Evolutionary conservation across 2,329 filamentous ascomycete genomes (phyloP).

Genomic region (Hyphodiscus sp.): DNA sequence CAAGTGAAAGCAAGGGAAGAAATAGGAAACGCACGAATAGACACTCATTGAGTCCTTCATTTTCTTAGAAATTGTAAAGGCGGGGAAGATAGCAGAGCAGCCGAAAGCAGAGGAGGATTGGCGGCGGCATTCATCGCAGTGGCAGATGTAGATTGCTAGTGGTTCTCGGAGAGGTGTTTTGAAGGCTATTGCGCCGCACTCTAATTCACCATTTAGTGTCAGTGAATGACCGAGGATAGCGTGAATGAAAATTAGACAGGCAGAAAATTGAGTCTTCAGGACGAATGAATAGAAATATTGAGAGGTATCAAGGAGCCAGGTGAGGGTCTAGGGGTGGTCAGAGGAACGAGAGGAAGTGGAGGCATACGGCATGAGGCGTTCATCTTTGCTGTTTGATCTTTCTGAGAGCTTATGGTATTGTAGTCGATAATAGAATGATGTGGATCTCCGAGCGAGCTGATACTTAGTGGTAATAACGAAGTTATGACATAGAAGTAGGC

Average conservation of each 20-base stretch:
- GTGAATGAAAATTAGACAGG: slow-evolving; percentile 31
- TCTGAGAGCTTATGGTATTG: not conserved
- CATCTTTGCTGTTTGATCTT: slow-evolving; percentile 4
- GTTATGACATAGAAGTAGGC: too few relatives aligned
- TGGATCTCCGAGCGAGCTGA: not conserved
- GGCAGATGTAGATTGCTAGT: slow-evolving; percentile 63
- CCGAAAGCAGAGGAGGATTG: slow-evolving; percentile 63
- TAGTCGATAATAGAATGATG: not conserved
- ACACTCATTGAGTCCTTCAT: slow-evolving; percentile 40
- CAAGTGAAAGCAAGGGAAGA: not conserved
- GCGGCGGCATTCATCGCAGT: slow-evolving; percentile 59
- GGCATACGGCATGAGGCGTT: slow-evolving; percentile 4
- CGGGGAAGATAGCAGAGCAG: slow-evolving; percentile 62
- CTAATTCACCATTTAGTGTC: slow-evolving; percentile 30
- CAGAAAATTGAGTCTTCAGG: not conserved
- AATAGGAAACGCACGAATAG: slow-evolving; percentile 43
- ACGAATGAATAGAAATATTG: not conserved
- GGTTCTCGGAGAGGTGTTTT: slow-evolving; percentile 53
- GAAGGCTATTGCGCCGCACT: slow-evolving; percentile 59
- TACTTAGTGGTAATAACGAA: not conserved
- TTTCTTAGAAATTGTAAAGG: slow-evolving; percentile 49
- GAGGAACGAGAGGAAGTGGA: not conserved
- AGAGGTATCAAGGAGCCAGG: not conserved
- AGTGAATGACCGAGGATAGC: slow-evolving; percentile 42
- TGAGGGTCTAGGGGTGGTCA: not conserved